Evolutionary conservation across 2,329 filamentous ascomycete species (phyloP).

Genomic region (Clarireedia sp.): DNA sequence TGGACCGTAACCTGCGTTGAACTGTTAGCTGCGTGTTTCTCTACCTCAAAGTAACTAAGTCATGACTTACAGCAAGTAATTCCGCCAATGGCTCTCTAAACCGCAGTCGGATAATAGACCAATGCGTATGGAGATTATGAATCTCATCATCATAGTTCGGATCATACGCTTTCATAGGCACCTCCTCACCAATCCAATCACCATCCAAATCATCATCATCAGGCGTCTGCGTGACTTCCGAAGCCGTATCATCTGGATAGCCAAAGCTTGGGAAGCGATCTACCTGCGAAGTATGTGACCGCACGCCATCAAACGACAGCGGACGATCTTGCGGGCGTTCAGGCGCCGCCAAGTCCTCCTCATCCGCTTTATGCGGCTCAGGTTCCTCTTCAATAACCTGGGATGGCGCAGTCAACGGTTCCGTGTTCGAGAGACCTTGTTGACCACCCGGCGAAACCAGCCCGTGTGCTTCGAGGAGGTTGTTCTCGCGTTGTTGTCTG

Average conservation of each 20-base stretch:
- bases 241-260: slow-evolving; percentile 16
- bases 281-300: background rate
- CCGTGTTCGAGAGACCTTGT: slow-evolving; percentile 2
- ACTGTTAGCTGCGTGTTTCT: too few relatives aligned
- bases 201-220: slow-evolving; percentile 13
- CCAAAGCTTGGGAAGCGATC: slow-evolving; percentile 9
- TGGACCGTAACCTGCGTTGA: slow-evolving; percentile 25
- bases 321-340: background rate
- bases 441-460: slow-evolving; percentile 3
- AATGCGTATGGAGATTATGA: slow-evolving; percentile 27
- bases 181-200: slow-evolving; percentile 16
- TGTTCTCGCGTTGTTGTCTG: slow-evolving; percentile 19
- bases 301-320: background rate
- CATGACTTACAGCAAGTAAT: slow-evolving; percentile 36
- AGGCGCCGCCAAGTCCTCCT: background rate
- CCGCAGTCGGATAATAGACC: slow-evolving; percentile 38
- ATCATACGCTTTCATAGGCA: slow-evolving; percentile 18
- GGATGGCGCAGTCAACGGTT: slow-evolving; percentile 8
- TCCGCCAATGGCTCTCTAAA: slow-evolving; percentile 47
- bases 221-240: slow-evolving; percentile 16
- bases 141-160: slow-evolving; percentile 19
- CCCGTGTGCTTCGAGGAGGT: slow-evolving; percentile 8
- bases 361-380: background rate
- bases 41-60: too few relatives aligned
- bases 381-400: slow-evolving; percentile 13